A percentile compares a stretch with the other conserved stretches of the same genome.
Conservation (phyloP, 2,329 filamentous ascomycete genomes). For the Exophiala bonariae region DNA sequence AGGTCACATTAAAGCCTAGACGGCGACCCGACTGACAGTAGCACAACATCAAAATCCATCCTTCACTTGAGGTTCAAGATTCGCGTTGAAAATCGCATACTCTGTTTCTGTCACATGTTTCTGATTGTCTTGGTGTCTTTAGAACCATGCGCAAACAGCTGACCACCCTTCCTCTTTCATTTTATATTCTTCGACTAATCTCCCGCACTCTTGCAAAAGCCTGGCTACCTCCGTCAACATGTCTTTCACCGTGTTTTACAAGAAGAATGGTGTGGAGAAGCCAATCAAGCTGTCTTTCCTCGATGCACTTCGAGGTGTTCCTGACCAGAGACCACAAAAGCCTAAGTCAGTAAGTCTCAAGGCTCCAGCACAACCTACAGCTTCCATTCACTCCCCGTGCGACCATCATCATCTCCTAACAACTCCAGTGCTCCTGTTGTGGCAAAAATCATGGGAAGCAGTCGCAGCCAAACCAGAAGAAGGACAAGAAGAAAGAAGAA, state of each 20-base stretch:
- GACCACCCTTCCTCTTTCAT: no score
- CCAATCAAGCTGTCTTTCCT: conserved; percentile 27
- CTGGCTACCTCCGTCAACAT: conserved; percentile 11
- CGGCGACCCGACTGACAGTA: no score
- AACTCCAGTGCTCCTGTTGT: conserved; percentile 21
- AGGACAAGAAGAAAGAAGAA: conserved; percentile 4
- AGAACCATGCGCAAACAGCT: no score
- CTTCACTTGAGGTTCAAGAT: no score
- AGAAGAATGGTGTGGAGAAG: conserved; percentile 19
- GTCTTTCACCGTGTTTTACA: conserved; percentile 24
- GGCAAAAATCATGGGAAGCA: conserved; percentile 12
- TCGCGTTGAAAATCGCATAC: no score
- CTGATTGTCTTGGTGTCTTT: no score
- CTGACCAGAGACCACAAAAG: conserved; percentile 20
- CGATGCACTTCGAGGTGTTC: conserved; percentile 26
- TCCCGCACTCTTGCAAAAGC: neutral
- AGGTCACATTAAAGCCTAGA: no score
- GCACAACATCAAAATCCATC: no score
- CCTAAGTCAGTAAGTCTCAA: conserved; percentile 8
- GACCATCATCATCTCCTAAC: neutral
- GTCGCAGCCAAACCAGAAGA: neutral
- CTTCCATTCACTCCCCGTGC: neutral
- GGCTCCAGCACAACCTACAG: no score
- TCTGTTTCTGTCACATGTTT: no score
- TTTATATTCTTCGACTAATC: neutral